These are phyloP conservation scores for Coniella vitis DNA, from an alignment of 2,329 filamentous ascomycete species.

Conservation along the genomic window DNA sequence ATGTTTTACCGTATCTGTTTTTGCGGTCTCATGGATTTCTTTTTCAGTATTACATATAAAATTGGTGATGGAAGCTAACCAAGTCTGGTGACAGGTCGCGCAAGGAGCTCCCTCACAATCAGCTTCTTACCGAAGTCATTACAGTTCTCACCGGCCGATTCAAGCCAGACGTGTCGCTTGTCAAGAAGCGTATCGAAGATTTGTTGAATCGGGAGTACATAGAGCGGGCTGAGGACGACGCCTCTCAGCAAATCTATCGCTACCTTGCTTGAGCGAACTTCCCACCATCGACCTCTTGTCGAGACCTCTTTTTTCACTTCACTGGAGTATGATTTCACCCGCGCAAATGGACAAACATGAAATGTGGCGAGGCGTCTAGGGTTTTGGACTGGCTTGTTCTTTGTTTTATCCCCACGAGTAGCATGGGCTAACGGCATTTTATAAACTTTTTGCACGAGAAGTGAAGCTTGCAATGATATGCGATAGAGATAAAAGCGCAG, in stretches of 20 bases:
- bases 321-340: background rate
- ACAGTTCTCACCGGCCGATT: constrained; percentile 63
- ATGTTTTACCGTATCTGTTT: constrained; percentile 29
- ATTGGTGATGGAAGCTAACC: constrained; percentile 18
- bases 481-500: too few species aligned
- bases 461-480: too few species aligned
- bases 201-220: constrained; percentile 72
- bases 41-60: too few species aligned
- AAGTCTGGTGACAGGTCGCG: constrained; percentile 51
- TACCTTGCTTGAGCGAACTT: constrained; percentile 55
- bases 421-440: background rate
- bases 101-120: constrained; percentile 62
- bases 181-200: constrained; percentile 76
- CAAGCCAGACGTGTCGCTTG: constrained; percentile 67
- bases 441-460: too few species aligned
- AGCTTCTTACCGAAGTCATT: constrained; percentile 66
- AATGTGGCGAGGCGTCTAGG: constrained; percentile 14
- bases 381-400: background rate
- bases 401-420: background rate
- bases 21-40: background rate
- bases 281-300: background rate
- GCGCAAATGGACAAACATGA: background rate
- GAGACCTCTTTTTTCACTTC: background rate
- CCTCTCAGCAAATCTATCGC: constrained; percentile 57
- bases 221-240: constrained; percentile 64